Evolutionary conservation across 495 filamentous ascomycete species (phyloP), one percentile per base, ranked within the genome.

Genomic region (Parmelia sp.): DNA sequence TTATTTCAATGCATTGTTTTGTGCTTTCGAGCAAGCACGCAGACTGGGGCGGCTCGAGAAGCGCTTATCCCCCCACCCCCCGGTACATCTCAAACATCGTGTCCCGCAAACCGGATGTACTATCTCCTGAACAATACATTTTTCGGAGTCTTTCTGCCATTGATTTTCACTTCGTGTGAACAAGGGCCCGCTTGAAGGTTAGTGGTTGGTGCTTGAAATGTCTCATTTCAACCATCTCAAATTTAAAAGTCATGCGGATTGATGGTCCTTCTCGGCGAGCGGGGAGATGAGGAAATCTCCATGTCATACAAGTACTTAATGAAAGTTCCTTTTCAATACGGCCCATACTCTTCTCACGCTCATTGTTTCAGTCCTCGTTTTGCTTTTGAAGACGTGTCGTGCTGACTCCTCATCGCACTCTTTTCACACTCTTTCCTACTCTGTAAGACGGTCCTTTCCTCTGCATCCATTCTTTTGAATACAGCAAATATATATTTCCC

Each of bases 71-170:
- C 37, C 35, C 21, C 35, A 11, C 12, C n/a, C 37, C 36, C 57
- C 51, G 36, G 49, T 55, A 44, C 61, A 63, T 33, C 60, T 56
- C 49, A 63, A 63, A 63, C 61, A 57, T 10, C 14, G 39, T n/a
- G 19, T 37, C 47, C 60, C 36, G 23, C 36, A 39, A 23, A 27
- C 4, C 33, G 23, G 31, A 25, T 42, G 49, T 42, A 29, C 51
- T 42, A 35, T 15, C 61, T 57, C 61, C 61, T 57, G 61, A 57
- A 17, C 23, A 57, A 29, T 63, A 27, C 51, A 45, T 27, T 3
- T 57, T 63, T 35, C 61, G 37, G 37, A 33, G 40, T 23, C 31
- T 57, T 42, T 40, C 37, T 44, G n/a, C 61, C 36, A 55, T n/a
- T 55, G n/a, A 15, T 19, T n/a, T 42, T 25, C 35, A 12, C 33